phyloP scores from a whole-genome alignment of 2,329 filamentous ascomycete species.

The Lasiodiplodia gonubiensis region DNA sequence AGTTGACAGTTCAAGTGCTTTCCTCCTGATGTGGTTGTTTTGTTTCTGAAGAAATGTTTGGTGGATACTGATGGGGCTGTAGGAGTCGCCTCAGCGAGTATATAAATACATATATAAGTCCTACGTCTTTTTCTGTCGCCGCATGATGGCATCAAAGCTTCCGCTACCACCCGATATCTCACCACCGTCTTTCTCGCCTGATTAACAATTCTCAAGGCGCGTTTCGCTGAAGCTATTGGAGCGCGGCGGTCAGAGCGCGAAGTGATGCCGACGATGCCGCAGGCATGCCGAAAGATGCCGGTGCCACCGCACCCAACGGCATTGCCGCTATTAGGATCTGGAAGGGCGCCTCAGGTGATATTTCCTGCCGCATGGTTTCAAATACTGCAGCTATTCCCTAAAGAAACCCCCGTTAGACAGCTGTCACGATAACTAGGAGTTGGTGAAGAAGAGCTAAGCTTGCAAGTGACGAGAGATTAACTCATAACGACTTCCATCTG shows the following conservation, averaged over 20 bases:
- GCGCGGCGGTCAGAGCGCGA: not conserved
- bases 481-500: too few relatives aligned
- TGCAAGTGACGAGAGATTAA: too few relatives aligned
- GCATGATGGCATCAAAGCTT: not conserved
- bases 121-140: not conserved
- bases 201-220: not conserved
- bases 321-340: not conserved
- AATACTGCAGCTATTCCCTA: not conserved
- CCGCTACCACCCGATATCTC: not conserved
- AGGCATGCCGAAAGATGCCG: constrained; percentile 16
- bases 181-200: not conserved
- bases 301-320: not conserved
- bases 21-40: not conserved
- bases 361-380: not conserved
- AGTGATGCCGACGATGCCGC: constrained; percentile 11
- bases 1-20: too few relatives aligned
- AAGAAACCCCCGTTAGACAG: not conserved
- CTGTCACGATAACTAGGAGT: too few relatives aligned
- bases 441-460: too few relatives aligned
- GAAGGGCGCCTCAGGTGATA: constrained; percentile 4
- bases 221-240: not conserved
- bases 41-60: not conserved
- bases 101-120: not conserved
- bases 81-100: too few relatives aligned
- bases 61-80: not conserved